A percentile compares a stretch with the other conserved stretches of the same genome.
phyloP scores from a whole-genome alignment of 768 basidiomycete genomes.

The Panus rudis region DNA sequence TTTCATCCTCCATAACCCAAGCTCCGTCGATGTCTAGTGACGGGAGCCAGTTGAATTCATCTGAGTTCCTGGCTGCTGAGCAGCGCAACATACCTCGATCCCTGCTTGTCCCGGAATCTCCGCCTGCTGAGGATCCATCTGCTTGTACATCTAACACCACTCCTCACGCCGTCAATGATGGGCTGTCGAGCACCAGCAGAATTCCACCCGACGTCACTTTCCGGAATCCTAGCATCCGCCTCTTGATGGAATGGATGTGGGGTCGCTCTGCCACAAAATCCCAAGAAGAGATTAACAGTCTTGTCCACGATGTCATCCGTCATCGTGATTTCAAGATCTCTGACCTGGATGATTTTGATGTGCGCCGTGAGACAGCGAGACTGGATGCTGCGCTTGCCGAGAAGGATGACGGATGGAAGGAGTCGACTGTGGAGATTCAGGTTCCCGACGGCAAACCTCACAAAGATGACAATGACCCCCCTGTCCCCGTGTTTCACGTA shows the following conservation, averaged over 20 bases:
- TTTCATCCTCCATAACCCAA: no score
- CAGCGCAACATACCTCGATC: no score
- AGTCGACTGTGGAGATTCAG: background rate
- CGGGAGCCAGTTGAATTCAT: no score
- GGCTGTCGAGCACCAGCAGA: no score
- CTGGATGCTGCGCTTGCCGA: background rate
- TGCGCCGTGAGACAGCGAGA: background rate
- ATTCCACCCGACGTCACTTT: background rate
- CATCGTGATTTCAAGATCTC: background rate
- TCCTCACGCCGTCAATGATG: no score
- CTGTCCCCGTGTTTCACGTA: constrained; percentile 1
- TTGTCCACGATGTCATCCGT: constrained; percentile 3
- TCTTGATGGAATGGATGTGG: constrained; percentile 4
- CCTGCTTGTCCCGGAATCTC: no score
- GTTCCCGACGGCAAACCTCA: constrained; percentile 2
- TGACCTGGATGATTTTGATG: background rate
- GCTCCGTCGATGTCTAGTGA: no score
- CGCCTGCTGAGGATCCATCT: no score
- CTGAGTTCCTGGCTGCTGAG: no score
- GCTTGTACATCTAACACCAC: no score
- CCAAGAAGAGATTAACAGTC: background rate
- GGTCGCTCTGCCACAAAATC: constrained; percentile 1
- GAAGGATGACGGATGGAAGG: constrained; percentile 2
- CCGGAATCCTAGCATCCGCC: background rate
- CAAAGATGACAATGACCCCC: background rate